These are phyloP conservation scores for Amanita muscaria DNA, from an alignment of 768 basidiomycete genomes.

Conservation along the genomic window DNA sequence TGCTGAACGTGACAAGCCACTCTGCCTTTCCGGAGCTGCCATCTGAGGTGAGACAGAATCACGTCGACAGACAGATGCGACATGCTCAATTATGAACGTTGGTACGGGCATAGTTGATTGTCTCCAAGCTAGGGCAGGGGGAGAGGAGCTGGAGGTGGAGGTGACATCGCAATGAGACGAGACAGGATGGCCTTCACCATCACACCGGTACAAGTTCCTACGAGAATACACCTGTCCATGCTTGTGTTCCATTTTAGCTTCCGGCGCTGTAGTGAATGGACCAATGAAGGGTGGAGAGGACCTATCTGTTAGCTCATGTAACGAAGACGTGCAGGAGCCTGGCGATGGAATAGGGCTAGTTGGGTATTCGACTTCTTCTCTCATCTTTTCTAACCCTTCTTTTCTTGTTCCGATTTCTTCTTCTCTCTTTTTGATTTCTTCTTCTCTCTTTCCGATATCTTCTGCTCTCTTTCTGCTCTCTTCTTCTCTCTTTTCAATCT, in stretches of 20 bases:
- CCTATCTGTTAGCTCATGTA: conserved; percentile 31
- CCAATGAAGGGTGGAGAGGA: conserved; percentile 22
- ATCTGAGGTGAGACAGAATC: neutral
- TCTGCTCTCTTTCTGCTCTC: no score
- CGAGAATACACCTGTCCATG: conserved; percentile 9
- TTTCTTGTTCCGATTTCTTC: no score
- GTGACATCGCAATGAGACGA: conserved; percentile 13
- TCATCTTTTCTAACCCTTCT: no score
- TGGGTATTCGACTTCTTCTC: neutral
- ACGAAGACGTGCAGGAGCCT: conserved; percentile 31
- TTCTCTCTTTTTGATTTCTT: no score
- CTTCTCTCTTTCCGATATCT: no score
- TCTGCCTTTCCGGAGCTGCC: neutral
- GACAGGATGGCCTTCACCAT: conserved; percentile 14
- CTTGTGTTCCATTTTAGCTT: conserved; percentile 24
- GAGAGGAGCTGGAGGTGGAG: conserved; percentile 4
- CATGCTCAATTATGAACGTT: conserved; percentile 6
- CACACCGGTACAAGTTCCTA: conserved; percentile 15
- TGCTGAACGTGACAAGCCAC: conserved; percentile 5
- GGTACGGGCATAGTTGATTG: conserved; percentile 4
- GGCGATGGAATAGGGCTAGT: conserved; percentile 21
- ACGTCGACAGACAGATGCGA: neutral
- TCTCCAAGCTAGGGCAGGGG: conserved; percentile 10
- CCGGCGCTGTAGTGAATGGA: conserved; percentile 25
- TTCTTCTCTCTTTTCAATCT: no score